Evolutionary conservation across 192 early-diverging fungal genomes (phyloP).

Genomic region (Rhizophagus sp.): DNA sequence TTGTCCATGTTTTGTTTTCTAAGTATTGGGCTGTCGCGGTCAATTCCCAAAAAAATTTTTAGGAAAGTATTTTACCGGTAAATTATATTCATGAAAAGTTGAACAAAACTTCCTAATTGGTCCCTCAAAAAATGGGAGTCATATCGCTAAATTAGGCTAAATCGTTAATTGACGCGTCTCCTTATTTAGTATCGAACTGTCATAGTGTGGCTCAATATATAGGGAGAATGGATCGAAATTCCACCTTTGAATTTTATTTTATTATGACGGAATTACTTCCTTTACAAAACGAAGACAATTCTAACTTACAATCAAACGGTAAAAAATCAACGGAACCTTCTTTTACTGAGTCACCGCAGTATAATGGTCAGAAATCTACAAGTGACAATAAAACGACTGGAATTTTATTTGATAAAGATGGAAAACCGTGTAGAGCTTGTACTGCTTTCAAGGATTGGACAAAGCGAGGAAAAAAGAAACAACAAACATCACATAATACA

Average conservation of each 20-base stretch:
- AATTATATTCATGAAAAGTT: too few species aligned
- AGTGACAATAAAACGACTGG: neutral
- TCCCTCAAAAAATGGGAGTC: too few species aligned
- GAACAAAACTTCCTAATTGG: too few species aligned
- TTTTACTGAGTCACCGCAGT: neutral
- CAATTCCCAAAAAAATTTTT: too few species aligned
- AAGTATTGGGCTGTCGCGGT: too few species aligned
- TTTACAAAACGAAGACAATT: neutral
- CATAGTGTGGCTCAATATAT: neutral
- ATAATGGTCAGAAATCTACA: neutral
- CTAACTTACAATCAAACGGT: neutral
- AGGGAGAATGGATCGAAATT: too few species aligned
- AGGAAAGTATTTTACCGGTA: too few species aligned
- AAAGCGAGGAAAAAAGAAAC: conserved; percentile 51
- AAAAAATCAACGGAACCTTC: neutral
- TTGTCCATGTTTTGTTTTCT: too few species aligned
- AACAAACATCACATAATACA: conserved; percentile 30
- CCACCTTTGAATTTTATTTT: neutral
- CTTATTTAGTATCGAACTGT: neutral
- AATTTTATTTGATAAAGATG: conserved; percentile 48
- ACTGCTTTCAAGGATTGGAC: conserved; percentile 75
- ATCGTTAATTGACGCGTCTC: neutral
- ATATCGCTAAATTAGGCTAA: too few species aligned
- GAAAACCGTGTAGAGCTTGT: conserved; percentile 81
- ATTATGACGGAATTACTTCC: conserved; percentile 20